These are phyloP conservation scores for Herpetomonas muscarum DNA, from an alignment of 208 protist species.

Conservation along the genomic window DNA sequence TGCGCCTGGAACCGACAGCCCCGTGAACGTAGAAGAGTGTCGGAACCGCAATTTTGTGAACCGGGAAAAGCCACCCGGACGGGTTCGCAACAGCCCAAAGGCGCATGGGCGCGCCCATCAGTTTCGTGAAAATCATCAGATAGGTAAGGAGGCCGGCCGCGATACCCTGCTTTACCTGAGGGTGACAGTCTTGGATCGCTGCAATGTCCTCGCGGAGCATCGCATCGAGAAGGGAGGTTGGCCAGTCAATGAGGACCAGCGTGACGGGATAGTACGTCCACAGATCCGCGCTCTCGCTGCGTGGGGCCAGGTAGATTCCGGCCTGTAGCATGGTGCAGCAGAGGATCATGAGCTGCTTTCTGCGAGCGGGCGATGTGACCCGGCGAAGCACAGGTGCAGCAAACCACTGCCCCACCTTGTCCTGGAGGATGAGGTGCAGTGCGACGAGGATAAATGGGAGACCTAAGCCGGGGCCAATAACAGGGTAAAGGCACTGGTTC, in stretches of 20 bases:
- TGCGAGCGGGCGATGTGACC: background rate
- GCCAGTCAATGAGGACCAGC: background rate
- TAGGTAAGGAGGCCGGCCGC: background rate
- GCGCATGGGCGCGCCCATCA: constrained; percentile 12
- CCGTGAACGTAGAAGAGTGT: background rate
- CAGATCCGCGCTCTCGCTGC: background rate
- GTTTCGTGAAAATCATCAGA: constrained; percentile 5
- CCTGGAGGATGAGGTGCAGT: background rate
- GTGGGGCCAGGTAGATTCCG: background rate
- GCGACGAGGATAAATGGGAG: constrained; percentile 2
- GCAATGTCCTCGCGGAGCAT: background rate
- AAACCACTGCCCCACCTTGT: background rate
- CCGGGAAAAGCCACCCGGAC: background rate
- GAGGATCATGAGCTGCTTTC: background rate
- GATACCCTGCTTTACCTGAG: background rate
- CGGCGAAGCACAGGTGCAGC: background rate
- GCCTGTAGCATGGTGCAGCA: background rate
- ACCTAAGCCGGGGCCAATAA: constrained; percentile 3
- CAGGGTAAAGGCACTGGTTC: constrained; percentile 13
- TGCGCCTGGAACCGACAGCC: too few species aligned
- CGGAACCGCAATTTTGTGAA: background rate
- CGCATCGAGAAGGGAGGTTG: background rate
- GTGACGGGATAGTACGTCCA: background rate
- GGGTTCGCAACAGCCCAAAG: constrained; percentile 1
- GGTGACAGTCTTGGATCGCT: background rate